Evolutionary conservation across 306 rosid genomes (phyloP).

Genomic region (Argentina anserina): DNA sequence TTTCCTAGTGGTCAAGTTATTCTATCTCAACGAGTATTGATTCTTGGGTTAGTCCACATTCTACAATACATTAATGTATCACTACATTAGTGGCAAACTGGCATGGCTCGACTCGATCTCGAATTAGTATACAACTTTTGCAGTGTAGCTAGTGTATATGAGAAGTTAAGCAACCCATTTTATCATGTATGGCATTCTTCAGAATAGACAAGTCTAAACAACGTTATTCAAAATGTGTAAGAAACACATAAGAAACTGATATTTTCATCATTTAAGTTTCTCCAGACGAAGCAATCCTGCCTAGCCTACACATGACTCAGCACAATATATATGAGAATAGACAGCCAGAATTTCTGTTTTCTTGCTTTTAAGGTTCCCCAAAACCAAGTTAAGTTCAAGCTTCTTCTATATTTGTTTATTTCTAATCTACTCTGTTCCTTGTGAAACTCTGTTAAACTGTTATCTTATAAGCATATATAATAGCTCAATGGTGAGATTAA

Average conservation of each 20-base stretch:
- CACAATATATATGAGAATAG: constrained; percentile 12
- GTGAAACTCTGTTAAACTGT: not conserved
- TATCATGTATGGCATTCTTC: not conserved
- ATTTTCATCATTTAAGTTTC: constrained; percentile 34
- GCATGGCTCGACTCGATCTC: not conserved
- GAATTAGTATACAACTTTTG: not conserved
- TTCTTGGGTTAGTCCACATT: not conserved
- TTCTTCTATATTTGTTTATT: constrained; percentile 14
- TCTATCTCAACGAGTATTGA: not conserved
- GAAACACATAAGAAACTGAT: constrained; percentile 21
- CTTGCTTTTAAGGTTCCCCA: constrained; percentile 53
- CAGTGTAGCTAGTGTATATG: not conserved
- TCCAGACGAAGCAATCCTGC: constrained; percentile 49
- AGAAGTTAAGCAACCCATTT: not conserved
- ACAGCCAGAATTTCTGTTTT: constrained; percentile 29
- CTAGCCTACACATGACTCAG: constrained; percentile 36
- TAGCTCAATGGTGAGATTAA: not conserved
- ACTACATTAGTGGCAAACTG: not conserved
- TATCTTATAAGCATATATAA: not conserved
- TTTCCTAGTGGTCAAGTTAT: not conserved
- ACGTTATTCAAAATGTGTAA: constrained; percentile 7
- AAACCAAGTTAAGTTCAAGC: constrained; percentile 8
- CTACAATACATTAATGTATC: not conserved
- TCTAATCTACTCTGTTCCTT: constrained; percentile 21
- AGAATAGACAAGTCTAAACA: not conserved